Conservation (phyloP, 495 filamentous ascomycete genomes). For the Penicillium nucicola region DNA sequence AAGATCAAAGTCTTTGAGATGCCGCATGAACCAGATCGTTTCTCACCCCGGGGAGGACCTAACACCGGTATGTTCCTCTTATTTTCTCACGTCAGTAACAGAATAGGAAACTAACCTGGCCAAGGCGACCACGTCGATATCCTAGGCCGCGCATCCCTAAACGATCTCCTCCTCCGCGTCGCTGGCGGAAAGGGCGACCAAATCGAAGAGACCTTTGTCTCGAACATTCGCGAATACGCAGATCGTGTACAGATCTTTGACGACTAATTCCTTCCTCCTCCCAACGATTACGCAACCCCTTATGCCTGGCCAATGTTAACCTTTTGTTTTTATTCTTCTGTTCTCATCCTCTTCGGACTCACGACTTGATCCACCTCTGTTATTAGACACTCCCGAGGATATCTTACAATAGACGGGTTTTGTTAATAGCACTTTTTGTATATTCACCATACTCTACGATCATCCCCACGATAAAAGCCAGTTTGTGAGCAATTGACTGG, state of each 20-base stretch:
- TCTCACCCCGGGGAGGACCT: constrained; percentile 85
- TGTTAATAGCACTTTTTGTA: background rate
- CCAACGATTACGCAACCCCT: no score
- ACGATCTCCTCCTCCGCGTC: constrained; percentile 84
- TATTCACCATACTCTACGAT: background rate
- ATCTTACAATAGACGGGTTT: constrained; percentile 1
- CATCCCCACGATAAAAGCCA: no score
- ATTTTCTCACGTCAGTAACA: background rate
- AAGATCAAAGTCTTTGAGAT: constrained; percentile 88
- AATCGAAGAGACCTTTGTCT: constrained; percentile 74
- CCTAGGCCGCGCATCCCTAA: constrained; percentile 79
- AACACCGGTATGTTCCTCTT: constrained; percentile 64
- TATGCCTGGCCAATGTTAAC: background rate
- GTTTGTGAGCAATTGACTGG: no score
- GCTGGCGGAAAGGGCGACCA: constrained; percentile 82
- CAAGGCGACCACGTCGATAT: constrained; percentile 94
- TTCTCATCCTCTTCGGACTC: background rate
- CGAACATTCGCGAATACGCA: constrained; percentile 76
- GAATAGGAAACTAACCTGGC: background rate
- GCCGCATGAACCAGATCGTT: constrained; percentile 92
- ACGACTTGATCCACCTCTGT: background rate
- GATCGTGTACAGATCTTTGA: constrained; percentile 75
- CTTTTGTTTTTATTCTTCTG: background rate
- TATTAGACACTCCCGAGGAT: background rate
- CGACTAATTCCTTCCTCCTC: constrained; percentile 36